Conservation (phyloP, 768 basidiomycete genomes). For the Leucogyrophana mollusca region DNA sequence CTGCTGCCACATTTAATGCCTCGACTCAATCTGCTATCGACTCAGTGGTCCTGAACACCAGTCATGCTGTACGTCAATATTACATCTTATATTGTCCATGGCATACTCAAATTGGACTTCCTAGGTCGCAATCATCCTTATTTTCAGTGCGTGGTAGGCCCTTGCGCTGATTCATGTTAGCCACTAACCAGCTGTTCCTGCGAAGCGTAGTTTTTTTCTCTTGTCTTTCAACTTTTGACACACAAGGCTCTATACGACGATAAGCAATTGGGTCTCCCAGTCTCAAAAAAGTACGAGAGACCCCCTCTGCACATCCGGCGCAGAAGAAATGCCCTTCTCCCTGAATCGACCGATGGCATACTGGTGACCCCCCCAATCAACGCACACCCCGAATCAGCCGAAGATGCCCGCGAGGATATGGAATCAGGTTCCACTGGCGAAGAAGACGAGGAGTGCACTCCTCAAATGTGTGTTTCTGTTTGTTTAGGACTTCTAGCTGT, state of each 20-base stretch:
- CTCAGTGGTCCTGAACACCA: constrained; percentile 38
- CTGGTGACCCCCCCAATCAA: too few species aligned
- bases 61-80: constrained; percentile 34
- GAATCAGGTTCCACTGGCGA: too few species aligned
- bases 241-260: constrained; percentile 43
- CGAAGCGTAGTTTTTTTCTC: constrained; percentile 39
- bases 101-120: too few species aligned
- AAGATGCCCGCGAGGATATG: too few species aligned
- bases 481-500: constrained; percentile 51
- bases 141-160: constrained; percentile 43
- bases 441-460: constrained; percentile 38
- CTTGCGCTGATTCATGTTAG: background rate
- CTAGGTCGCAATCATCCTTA: constrained; percentile 41
- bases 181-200: background rate
- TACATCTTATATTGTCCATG: background rate
- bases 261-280: too few species aligned
- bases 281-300: too few species aligned
- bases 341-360: too few species aligned
- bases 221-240: constrained; percentile 45
- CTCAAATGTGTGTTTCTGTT: constrained; percentile 54
- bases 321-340: too few species aligned
- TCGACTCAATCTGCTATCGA: constrained; percentile 15
- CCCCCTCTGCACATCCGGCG: too few species aligned
- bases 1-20: constrained; percentile 22
- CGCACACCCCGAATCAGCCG: too few species aligned